A percentile compares a stretch with the other conserved stretches of the same genome.
These are phyloP conservation scores for Tetrapyrgos nigripes DNA, from an alignment of 1,284 basidiomycete species.

Conservation along the genomic window DNA sequence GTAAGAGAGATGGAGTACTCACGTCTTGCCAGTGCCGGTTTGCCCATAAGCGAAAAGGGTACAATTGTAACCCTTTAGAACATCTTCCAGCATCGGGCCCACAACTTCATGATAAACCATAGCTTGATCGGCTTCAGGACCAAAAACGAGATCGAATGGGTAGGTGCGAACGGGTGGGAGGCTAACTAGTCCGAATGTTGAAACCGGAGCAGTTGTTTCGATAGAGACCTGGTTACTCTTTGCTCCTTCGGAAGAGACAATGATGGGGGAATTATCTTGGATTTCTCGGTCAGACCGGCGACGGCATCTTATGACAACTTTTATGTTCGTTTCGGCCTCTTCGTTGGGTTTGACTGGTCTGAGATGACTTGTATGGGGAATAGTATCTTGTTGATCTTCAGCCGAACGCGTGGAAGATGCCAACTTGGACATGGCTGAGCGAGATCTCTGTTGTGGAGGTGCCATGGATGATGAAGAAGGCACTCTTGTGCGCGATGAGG, in stretches of 20 bases:
- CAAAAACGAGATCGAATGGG: slow-evolving; percentile 93
- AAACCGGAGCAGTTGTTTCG: slow-evolving; percentile 72
- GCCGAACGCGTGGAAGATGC: slow-evolving; percentile 30
- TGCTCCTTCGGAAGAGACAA: slow-evolving; percentile 78
- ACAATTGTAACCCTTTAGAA: slow-evolving; percentile 96
- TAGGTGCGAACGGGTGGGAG: slow-evolving; percentile 82
- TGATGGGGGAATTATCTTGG: slow-evolving; percentile 81
- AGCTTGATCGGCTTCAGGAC: slow-evolving; percentile 96
- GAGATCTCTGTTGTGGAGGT: slow-evolving; percentile 39
- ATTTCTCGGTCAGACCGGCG: slow-evolving; percentile 84
- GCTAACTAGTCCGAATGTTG: slow-evolving; percentile 70
- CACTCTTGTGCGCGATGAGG: slow-evolving; percentile 46
- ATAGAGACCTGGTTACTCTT: slow-evolving; percentile 80
- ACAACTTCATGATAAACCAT: slow-evolving; percentile 96
- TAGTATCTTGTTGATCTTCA: slow-evolving; percentile 30
- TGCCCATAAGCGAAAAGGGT: slow-evolving; percentile 99
- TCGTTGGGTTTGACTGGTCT: slow-evolving; percentile 35
- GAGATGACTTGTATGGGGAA: slow-evolving; percentile 12
- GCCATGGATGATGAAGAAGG: slow-evolving; percentile 27
- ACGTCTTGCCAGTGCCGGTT: slow-evolving; percentile 99
- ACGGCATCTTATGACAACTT: slow-evolving; percentile 91
- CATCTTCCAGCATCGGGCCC: slow-evolving; percentile 91
- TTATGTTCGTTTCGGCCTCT: slow-evolving; percentile 77
- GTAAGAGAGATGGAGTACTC: slow-evolving; percentile 39
- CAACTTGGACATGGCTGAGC: slow-evolving; percentile 45